A percentile compares a stretch with the other conserved stretches of the same genome.
These are phyloP conservation scores for Tuctoria greenei DNA, from an alignment of 176 grass and related monocot species.

Conservation along the genomic window DNA sequence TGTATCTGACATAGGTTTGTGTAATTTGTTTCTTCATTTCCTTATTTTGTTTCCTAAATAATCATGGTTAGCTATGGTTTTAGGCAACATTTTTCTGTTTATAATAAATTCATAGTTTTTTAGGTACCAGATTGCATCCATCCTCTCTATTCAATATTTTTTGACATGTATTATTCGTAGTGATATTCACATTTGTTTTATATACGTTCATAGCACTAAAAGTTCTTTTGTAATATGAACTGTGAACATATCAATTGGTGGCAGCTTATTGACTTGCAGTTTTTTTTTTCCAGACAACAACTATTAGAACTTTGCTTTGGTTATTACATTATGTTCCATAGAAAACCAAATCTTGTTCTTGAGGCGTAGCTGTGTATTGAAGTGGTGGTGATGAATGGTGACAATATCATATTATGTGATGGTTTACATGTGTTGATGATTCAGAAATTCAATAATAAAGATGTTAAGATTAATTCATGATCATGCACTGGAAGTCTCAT, in stretches of 20 bases:
- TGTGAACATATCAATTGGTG: not conserved
- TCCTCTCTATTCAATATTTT: not conserved
- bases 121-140: not conserved
- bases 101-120: slow-evolving; percentile 6
- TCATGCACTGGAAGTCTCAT: not conserved
- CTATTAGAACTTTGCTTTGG: not conserved
- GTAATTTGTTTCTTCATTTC: not conserved
- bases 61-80: not conserved
- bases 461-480: not conserved
- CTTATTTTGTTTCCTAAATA: not conserved
- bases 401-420: not conserved
- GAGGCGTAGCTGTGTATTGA: not conserved
- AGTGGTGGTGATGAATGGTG: not conserved
- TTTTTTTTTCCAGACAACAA: not conserved
- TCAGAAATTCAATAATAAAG: too few species aligned
- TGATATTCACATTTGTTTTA: not conserved
- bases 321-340: not conserved
- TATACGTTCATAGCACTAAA: not conserved
- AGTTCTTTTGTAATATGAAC: slow-evolving; percentile 14
- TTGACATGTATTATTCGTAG: not conserved
- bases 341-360: not conserved
- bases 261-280: not conserved
- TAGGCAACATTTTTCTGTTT: slow-evolving; percentile 19
- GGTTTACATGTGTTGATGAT: not conserved
- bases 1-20: not conserved